Conservation (phyloP, 805 yeast species). For the Candida rishiriensis region DNA sequence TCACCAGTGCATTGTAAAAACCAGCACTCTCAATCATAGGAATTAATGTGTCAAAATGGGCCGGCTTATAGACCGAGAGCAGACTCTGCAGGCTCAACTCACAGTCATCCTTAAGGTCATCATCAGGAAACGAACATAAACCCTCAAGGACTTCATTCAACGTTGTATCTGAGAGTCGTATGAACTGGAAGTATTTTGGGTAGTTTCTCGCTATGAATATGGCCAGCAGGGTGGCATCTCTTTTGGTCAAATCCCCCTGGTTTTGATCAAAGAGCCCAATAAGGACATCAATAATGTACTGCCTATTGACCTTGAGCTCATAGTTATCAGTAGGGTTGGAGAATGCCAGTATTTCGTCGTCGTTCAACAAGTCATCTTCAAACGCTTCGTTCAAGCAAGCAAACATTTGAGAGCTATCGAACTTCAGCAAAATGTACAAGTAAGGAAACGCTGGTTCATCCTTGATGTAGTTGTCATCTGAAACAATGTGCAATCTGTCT, state of each 20-base stretch:
- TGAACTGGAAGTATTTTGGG: slow-evolving; percentile 81
- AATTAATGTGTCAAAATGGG: slow-evolving; percentile 44
- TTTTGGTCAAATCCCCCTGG: slow-evolving; percentile 25
- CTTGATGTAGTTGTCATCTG: slow-evolving; percentile 20
- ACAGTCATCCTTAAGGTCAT: slow-evolving; percentile 47
- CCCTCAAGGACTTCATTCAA: slow-evolving; percentile 44
- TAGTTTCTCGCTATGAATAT: slow-evolving; percentile 76
- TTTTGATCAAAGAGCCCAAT: slow-evolving; percentile 49
- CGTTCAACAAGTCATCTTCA: slow-evolving; percentile 75
- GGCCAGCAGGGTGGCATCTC: slow-evolving; percentile 39
- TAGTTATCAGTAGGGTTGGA: slow-evolving; percentile 18
- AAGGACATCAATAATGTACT: slow-evolving; percentile 70
- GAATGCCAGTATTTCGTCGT: slow-evolving; percentile 36
- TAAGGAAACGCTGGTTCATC: slow-evolving; percentile 65
- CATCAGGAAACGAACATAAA: slow-evolving; percentile 41
- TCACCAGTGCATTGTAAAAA: slow-evolving; percentile 55
- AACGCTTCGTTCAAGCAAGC: slow-evolving; percentile 74
- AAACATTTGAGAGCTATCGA: slow-evolving; percentile 55
- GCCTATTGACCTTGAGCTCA: slow-evolving; percentile 52
- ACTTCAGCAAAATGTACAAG: slow-evolving; percentile 50
- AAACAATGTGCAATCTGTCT: slow-evolving; percentile 30
- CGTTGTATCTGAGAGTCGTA: slow-evolving; percentile 61
- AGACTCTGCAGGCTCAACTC: slow-evolving; percentile 75
- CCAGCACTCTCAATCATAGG: slow-evolving; percentile 49
- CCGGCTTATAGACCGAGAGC: slow-evolving; percentile 61